Conservation (phyloP, 352 stramenopile species). For the Phytopythium helicoides region DNA sequence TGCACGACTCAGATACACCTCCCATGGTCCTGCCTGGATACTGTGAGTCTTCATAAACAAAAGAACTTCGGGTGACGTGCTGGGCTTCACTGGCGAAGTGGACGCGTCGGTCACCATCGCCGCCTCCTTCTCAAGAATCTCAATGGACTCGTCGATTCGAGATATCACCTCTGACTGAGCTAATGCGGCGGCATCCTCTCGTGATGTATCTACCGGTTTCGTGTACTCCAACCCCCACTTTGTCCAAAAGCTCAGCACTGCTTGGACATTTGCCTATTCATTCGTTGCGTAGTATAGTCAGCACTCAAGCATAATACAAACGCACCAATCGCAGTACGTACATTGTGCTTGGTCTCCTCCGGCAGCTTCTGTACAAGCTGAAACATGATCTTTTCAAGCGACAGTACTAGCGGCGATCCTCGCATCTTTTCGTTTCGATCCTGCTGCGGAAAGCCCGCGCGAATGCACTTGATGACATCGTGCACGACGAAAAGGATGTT, state of each 20-base stretch:
- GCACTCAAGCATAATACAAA: not conserved
- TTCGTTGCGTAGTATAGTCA: conserved; percentile 1
- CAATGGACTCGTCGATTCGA: conserved; percentile 57
- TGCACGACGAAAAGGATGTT: conserved; percentile 85
- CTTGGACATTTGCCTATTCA: conserved; percentile 59
- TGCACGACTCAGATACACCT: conserved; percentile 72
- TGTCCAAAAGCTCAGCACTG: conserved; percentile 80
- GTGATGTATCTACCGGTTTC: conserved; percentile 24
- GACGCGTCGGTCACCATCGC: conserved; percentile 58
- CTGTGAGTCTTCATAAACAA: conserved; percentile 77
- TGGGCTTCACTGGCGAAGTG: conserved; percentile 64
- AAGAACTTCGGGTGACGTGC: conserved; percentile 57
- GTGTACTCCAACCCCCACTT: conserved; percentile 79
- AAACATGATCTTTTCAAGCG: conserved; percentile 68
- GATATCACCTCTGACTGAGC: conserved; percentile 42
- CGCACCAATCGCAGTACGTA: conserved; percentile 29
- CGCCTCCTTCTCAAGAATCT: conserved; percentile 59
- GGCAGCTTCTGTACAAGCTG: conserved; percentile 59
- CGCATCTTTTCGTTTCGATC: conserved; percentile 79
- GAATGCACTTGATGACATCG: conserved; percentile 77
- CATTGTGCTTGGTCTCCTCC: conserved; percentile 54
- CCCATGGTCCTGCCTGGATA: conserved; percentile 77
- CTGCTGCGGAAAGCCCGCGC: conserved; percentile 61
- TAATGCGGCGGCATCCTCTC: conserved; percentile 22
- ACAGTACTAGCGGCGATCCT: conserved; percentile 57